A percentile compares a stretch with the other conserved stretches of the same genome.
Conservation (phyloP, 495 filamentous ascomycete genomes). For the Apodospora peruviana region DNA sequence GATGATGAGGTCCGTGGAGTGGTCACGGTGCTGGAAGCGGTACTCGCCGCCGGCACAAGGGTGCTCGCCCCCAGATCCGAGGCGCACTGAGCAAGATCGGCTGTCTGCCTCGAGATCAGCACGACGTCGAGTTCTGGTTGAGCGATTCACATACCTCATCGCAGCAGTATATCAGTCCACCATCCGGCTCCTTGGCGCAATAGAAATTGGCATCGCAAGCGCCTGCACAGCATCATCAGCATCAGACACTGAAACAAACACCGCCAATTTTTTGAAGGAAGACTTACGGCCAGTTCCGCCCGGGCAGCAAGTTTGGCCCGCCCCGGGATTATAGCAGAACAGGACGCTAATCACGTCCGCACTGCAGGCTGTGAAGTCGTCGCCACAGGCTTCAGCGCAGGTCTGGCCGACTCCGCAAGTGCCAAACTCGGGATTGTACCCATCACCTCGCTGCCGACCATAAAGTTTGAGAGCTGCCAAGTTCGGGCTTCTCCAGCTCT, state of each 20-base stretch:
- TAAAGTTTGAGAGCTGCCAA: not conserved
- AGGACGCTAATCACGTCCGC: not conserved
- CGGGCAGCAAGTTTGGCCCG: not conserved
- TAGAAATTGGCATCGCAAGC: not conserved
- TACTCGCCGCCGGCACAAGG: not conserved
- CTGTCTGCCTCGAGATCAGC: not conserved
- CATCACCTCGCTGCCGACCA: not conserved
- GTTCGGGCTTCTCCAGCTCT: not conserved
- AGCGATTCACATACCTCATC: not conserved
- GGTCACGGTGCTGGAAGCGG: not conserved
- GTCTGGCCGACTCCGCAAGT: not conserved
- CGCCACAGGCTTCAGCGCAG: not conserved
- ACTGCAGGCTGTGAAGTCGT: not conserved
- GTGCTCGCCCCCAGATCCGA: not conserved
- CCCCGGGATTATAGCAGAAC: constrained; percentile 1
- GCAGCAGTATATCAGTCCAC: not conserved
- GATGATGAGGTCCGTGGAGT: not conserved
- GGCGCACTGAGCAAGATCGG: not conserved
- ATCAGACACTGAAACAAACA: not conserved
- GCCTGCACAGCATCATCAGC: not conserved
- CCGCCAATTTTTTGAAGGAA: not conserved
- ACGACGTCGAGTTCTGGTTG: not conserved
- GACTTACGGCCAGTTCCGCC: not conserved
- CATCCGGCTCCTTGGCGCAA: not conserved
- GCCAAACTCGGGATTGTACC: not conserved